Evolutionary conservation across 495 filamentous ascomycete species (phyloP).

Genomic region (Penicillium malachiteum): DNA sequence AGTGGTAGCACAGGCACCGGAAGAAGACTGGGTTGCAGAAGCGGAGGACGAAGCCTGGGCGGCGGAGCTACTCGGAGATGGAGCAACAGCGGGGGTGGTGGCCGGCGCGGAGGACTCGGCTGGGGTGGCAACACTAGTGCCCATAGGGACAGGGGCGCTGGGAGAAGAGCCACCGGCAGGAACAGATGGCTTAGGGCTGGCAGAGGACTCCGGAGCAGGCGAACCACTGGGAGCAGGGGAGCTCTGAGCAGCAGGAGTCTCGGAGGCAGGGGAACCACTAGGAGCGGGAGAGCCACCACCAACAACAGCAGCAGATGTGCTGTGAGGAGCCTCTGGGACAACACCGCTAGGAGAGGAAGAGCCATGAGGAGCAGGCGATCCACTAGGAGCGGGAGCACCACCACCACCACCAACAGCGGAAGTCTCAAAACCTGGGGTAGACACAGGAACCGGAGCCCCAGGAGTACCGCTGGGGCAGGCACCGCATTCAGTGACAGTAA

Average conservation of each 20-base stretch:
- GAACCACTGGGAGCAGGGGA: neutral
- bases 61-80: slow-evolving; percentile 12
- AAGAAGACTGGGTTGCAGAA: slow-evolving; percentile 12
- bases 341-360: neutral
- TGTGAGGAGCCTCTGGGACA: neutral
- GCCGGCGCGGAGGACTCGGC: neutral
- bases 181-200: slow-evolving; percentile 3
- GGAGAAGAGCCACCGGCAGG: slow-evolving; percentile 4
- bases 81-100: slow-evolving; percentile 1
- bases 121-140: neutral
- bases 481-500: slow-evolving; percentile 24
- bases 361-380: neutral
- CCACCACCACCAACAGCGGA: neutral
- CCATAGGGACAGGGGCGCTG: neutral
- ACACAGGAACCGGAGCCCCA: slow-evolving; percentile 11
- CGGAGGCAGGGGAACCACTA: neutral
- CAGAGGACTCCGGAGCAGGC: neutral
- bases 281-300: neutral
- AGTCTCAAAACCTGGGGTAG: too few species aligned
- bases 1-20: slow-evolving; percentile 48
- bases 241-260: neutral
- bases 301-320: neutral
- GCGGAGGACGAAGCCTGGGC: slow-evolving; percentile 7
- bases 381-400: neutral
- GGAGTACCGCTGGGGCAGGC: slow-evolving; percentile 12